phyloP scores from a whole-genome alignment of 1,284 basidiomycete genomes.

The Waitea zeae region DNA sequence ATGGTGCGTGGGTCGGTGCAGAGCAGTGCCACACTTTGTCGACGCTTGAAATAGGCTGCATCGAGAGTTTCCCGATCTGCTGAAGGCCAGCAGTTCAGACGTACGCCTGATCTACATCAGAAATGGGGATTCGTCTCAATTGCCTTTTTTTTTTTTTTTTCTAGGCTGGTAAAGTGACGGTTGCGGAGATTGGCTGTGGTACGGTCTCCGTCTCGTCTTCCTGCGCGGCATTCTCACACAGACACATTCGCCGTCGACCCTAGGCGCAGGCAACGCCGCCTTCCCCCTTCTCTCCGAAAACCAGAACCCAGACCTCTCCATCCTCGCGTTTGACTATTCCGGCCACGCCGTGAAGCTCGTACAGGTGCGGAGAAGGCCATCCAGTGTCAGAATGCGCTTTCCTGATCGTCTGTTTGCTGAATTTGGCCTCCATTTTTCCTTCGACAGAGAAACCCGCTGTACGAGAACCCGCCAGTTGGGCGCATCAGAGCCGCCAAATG shows the following conservation, averaged over 20 bases:
- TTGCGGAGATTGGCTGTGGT: conserved; percentile 83
- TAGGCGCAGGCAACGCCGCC: conserved; percentile 88
- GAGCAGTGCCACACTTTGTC: background rate
- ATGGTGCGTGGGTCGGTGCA: conserved; percentile 29
- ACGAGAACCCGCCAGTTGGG: conserved; percentile 47
- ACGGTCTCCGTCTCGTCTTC: conserved; percentile 8
- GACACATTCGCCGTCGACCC: conserved; percentile 6
- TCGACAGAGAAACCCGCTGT: conserved; percentile 51
- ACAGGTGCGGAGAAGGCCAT: too few species aligned
- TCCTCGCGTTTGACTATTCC: conserved; percentile 86
- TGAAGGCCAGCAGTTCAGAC: too few species aligned
- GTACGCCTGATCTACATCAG: too few species aligned
- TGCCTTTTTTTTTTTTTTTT: conserved; percentile 3
- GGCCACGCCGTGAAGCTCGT: conserved; percentile 84
- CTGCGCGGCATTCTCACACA: background rate
- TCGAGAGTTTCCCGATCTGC: conserved; percentile 80
- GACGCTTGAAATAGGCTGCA: conserved; percentile 40
- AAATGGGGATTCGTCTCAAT: too few species aligned
- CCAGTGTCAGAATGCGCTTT: too few species aligned
- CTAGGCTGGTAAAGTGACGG: conserved; percentile 59
- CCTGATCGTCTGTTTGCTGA: background rate
- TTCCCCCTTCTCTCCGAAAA: conserved; percentile 80
- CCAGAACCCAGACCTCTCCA: conserved; percentile 57
- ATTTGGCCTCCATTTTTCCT: background rate
- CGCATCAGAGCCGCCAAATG: conserved; percentile 73